Conservation (phyloP, 768 basidiomycete species). For the Rickenella mellea region DNA sequence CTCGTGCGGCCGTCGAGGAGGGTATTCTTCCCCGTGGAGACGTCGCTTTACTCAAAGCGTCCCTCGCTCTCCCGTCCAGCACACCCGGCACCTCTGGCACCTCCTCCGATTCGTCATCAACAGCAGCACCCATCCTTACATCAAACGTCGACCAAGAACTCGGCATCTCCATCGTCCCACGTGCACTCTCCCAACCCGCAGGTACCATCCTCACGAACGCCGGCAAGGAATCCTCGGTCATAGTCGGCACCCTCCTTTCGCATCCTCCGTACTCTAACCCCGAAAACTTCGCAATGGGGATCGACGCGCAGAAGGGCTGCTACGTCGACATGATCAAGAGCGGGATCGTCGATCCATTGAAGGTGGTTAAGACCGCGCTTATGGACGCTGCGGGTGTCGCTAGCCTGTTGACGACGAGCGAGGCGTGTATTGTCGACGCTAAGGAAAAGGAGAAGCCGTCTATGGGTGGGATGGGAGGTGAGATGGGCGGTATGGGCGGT, state of each 20-base stretch:
- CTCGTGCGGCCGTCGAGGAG: conserved; percentile 95
- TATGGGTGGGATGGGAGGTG: conserved; percentile 29
- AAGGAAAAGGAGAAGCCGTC: conserved; percentile 64
- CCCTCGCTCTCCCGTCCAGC: conserved; percentile 51
- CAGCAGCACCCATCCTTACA: conserved; percentile 62
- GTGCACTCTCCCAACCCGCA: conserved; percentile 74
- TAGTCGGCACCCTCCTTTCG: conserved; percentile 76
- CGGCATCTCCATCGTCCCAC: conserved; percentile 85
- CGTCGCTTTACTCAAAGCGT: conserved; percentile 84
- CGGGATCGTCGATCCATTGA: conserved; percentile 92
- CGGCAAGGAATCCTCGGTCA: conserved; percentile 88
- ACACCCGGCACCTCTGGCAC: conserved; percentile 28
- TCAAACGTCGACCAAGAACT: conserved; percentile 97
- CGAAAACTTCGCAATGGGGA: conserved; percentile 81
- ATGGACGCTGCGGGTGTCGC: conserved; percentile 94
- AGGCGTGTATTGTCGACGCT: conserved; percentile 86
- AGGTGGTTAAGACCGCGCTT: conserved; percentile 90
- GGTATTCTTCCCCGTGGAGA: conserved; percentile 97
- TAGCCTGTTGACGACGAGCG: conserved; percentile 84
- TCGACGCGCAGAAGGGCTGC: conserved; percentile 86
- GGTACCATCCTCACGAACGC: conserved; percentile 90
- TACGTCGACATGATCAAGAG: conserved; percentile 91
- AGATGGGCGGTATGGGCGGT: conserved; percentile 56
- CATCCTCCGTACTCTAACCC: conserved; percentile 55
- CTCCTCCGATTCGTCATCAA: conserved; percentile 27